Evolutionary conservation across 2,329 filamentous ascomycete species (phyloP), one percentile per base, ranked within the genome.

Genomic region (Colletotrichum lentis): DNA sequence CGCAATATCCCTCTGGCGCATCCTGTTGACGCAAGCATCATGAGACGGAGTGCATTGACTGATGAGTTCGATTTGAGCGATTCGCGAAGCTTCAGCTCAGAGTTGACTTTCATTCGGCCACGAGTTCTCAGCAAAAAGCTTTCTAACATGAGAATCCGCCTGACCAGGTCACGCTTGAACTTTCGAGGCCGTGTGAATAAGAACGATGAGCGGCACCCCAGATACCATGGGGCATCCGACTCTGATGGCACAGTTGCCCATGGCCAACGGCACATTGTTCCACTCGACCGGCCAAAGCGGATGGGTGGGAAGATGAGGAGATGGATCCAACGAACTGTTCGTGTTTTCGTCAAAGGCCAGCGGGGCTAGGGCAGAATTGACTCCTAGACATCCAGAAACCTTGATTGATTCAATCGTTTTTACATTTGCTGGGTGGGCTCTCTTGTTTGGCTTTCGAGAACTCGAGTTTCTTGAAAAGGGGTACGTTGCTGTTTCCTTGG

Each of bases 121-220:
- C 41, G 46, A 7, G 37, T 59, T n/a, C 50, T 71, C 16, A 67
- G 60, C 11, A 71, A 71, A 60, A 71, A 71, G 18, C 57, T 71
- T 5, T 71, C 69, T 6, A 53, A 70, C 22, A 24, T 71, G 27
- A 69, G 54, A n/a, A 49, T 68, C 35, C 67, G 68, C 47, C 57
- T 71, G 14, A 59, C 53, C 16, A 61, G 57, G 37, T 70, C 69
- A 44, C 64, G 63, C 8, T 53, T 64, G 18, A 67, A 70, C n/a
- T 27, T 70, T 27, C 57, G 56, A 39, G 53, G 55, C 7, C 47
- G 55, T 11, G 58, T 14, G 24, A 54, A 39, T 22, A 62, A 31
- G n/a, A 27, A 18, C 3, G 12, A 16, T 14, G 43, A n/a, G 6
- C 24, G 47, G 47, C 35, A 4, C 8, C 24, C n/a, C 18, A 35